Evolutionary conservation across 2,329 filamentous ascomycete genomes (phyloP), one percentile per base, ranked within the genome.

Genomic region (Xylariaceae sp.): DNA sequence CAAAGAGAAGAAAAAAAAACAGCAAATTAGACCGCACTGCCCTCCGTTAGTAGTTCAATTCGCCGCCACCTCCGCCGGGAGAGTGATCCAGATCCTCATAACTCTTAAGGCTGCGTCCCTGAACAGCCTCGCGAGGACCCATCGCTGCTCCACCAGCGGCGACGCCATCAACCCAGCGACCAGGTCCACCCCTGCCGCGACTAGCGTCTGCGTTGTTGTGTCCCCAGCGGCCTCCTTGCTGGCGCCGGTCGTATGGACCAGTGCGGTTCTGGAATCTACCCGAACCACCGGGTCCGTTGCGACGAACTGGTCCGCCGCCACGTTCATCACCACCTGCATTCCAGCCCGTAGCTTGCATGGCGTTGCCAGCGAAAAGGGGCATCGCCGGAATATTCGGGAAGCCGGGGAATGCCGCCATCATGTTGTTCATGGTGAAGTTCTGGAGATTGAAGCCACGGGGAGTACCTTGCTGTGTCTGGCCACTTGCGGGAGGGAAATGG

Each of bases 31-130:
- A 53, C 54, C 3, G 30, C 3, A 35, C 18, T 30, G 11, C 51
- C 23, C n/a, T 35, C 3, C 17, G 45, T 51, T 44, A 97, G 72
- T 97, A 97, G 75, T 97, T 95, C 69, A 97, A 78, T 76, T 97
- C 93, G 34, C 90, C 89, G 47, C 88, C 86, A 47, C 88, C 90
- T 42, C 83, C 80, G 11, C 87, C 85, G 44, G 86, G 86, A 59
- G 88, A 88, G 51, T 95, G 93, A 76, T 99, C 94, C 23, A 99
- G 79, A 72, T 99, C 94, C 74, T 99, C 95, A 72, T 99, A 99
- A 74, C 91, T 97, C 82, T 96, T 96, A 65, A 99, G 77, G 62
- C 90, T 96, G 59, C 94, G 85, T 4, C 94, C 94, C 67, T 95
- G 90, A 0, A 96, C 92, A 9, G 94, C 93, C 75, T 97, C 92